A percentile compares a stretch with the other conserved stretches of the same genome.
Conservation (phyloP, 257 asterid species). For the Plantago ovata region DNA sequence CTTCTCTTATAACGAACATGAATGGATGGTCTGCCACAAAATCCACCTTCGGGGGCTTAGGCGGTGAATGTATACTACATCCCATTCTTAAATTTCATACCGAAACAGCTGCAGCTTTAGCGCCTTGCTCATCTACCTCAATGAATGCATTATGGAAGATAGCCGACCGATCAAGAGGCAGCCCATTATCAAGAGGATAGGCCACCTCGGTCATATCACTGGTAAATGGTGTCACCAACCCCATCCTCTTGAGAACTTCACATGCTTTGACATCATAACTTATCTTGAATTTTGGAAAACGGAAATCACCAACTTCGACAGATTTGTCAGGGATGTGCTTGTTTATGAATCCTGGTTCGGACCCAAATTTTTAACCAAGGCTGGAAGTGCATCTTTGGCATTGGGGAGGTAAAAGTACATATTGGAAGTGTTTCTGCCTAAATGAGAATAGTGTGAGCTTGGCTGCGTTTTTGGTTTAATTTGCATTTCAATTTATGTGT, state of each 20-base stretch:
- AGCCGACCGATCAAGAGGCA: conserved; percentile 25
- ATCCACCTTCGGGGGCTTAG: conserved; percentile 27
- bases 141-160: conserved; percentile 43
- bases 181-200: too few species aligned
- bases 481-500: too few species aligned
- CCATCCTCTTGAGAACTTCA: conserved; percentile 23
- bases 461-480: too few species aligned
- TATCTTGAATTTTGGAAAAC: conserved; percentile 37
- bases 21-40: conserved; percentile 54
- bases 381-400: conserved; percentile 29
- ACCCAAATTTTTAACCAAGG: conserved; percentile 25
- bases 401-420: conserved; percentile 27
- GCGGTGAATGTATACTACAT: too few species aligned
- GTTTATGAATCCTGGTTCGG: conserved; percentile 30
- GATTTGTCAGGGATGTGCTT: too few species aligned
- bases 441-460: too few species aligned
- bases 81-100: conserved; percentile 13
- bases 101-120: conserved; percentile 50
- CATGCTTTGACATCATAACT: conserved; percentile 32
- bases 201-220: not conserved
- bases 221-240: not conserved
- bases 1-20: conserved; percentile 39
- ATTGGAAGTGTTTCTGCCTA: too few species aligned
- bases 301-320: too few species aligned
- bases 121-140: conserved; percentile 57